Evolutionary conservation across 768 basidiomycete genomes (phyloP).

Genomic region (Heimioporus sp.): DNA sequence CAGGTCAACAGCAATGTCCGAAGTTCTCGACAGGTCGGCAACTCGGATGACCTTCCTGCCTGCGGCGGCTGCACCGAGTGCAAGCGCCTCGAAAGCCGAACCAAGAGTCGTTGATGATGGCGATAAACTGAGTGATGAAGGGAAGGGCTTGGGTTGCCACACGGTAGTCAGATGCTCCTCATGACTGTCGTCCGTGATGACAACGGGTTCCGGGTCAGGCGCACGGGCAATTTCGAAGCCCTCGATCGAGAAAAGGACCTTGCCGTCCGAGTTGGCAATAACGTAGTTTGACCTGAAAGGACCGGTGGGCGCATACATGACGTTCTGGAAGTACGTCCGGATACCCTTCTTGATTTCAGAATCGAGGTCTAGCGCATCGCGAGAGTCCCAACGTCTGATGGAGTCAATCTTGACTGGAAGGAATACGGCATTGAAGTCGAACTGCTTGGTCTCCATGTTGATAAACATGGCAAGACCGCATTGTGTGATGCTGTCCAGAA

Average conservation of each 20-base stretch:
- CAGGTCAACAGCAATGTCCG: conserved; percentile 16
- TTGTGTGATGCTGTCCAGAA: conserved; percentile 33
- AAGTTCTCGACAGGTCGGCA: conserved; percentile 22
- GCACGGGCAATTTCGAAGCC: conserved; percentile 34
- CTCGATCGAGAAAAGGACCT: conserved; percentile 32
- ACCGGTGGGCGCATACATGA: conserved; percentile 22
- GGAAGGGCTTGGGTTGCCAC: conserved; percentile 32
- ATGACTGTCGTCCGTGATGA: conserved; percentile 22
- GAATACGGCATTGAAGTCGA: conserved; percentile 31
- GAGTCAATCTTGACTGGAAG: conserved; percentile 31
- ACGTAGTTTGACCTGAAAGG: conserved; percentile 27
- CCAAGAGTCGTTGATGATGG: conserved; percentile 5
- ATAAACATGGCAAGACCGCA: conserved; percentile 31
- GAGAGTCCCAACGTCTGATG: conserved; percentile 30
- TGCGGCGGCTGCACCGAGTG: conserved; percentile 11
- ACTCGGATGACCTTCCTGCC: conserved; percentile 25
- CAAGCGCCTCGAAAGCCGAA: conserved; percentile 18
- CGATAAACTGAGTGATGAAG: conserved; percentile 11
- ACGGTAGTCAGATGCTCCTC: conserved; percentile 30
- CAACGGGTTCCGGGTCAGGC: conserved; percentile 25
- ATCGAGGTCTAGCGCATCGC: conserved; percentile 21
- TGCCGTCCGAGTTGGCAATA: conserved; percentile 28
- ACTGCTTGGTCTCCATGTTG: conserved; percentile 28
- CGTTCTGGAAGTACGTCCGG: conserved; percentile 28
- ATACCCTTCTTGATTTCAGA: conserved; percentile 27